A percentile compares a stretch with the other conserved stretches of the same genome.
phyloP scores from a whole-genome alignment of 2,329 filamentous ascomycete genomes.

The Aspergillus uvarum region DNA sequence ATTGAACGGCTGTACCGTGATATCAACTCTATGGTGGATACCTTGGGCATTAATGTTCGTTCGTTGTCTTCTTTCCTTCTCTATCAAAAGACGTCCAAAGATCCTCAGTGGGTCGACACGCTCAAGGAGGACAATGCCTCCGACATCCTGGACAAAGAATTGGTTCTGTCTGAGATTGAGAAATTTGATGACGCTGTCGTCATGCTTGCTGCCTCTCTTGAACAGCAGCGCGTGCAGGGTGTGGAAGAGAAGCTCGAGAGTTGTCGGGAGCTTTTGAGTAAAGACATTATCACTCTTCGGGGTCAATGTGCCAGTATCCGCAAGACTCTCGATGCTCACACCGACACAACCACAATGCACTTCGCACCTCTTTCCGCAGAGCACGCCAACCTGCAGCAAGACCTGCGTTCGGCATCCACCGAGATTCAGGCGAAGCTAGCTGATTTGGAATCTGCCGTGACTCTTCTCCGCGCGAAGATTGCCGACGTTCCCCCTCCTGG shows the following conservation, averaged over 20 bases:
- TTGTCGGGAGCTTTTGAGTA: constrained; percentile 63
- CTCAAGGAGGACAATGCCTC: constrained; percentile 54
- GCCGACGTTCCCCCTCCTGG: constrained; percentile 56
- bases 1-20: constrained; percentile 52
- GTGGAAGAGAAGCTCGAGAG: constrained; percentile 67
- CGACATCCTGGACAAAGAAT: constrained; percentile 69
- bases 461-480: constrained; percentile 75
- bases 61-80: constrained; percentile 59
- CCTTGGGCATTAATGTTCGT: constrained; percentile 80
- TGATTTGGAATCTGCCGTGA: constrained; percentile 76
- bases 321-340: constrained; percentile 68
- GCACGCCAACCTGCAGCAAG: constrained; percentile 77
- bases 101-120: constrained; percentile 49
- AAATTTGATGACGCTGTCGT: constrained; percentile 66
- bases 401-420: constrained; percentile 74
- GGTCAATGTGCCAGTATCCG: constrained; percentile 76
- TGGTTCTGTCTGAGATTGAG: constrained; percentile 73
- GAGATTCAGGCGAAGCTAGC: constrained; percentile 71
- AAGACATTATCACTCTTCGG: constrained; percentile 69
- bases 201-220: constrained; percentile 63
- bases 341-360: constrained; percentile 67
- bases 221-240: constrained; percentile 66
- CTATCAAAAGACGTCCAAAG: constrained; percentile 44
- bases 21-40: constrained; percentile 82
- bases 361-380: constrained; percentile 79